Percentiles rank a stretch among this genome's conserved stretches.
These are phyloP conservation scores for Aspergillus thermomutatus DNA, from an alignment of 2,329 filamentous ascomycete genomes.

Conservation along the genomic window DNA sequence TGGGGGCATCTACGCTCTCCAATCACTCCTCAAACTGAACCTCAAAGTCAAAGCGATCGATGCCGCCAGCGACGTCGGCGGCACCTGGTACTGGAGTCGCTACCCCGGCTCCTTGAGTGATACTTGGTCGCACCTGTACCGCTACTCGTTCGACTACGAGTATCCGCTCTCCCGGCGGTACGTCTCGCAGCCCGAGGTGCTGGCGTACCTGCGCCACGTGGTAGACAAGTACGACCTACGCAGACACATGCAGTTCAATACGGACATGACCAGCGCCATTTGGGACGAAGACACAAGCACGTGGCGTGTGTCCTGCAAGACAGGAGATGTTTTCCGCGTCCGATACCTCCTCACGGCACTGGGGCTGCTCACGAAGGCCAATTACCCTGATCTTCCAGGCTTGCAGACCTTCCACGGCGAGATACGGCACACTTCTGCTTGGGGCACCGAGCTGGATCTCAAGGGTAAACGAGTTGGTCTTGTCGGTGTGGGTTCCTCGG, in stretches of 20 bases:
- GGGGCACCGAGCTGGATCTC: constrained; percentile 47
- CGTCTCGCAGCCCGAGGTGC: constrained; percentile 22
- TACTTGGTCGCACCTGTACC: constrained; percentile 25
- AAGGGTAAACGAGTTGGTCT: constrained; percentile 48
- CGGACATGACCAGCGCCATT: constrained; percentile 9
- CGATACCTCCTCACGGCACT: constrained; percentile 17
- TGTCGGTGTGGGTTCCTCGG: constrained; percentile 34
- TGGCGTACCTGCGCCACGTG: constrained; percentile 26
- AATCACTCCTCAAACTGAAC: constrained; percentile 36
- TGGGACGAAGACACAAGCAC: constrained; percentile 7
- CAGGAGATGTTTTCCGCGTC: constrained; percentile 1
- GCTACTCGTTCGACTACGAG: constrained; percentile 23
- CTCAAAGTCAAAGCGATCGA: constrained; percentile 40
- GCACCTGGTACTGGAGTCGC: constrained; percentile 46
- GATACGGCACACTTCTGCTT: constrained; percentile 53
- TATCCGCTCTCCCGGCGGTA: constrained; percentile 7
- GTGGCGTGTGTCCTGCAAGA: constrained; percentile 13
- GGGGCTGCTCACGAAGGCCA: constrained; percentile 36
- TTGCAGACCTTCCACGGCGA: constrained; percentile 49
- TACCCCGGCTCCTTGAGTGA: constrained; percentile 47
- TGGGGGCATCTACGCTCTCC: constrained; percentile 34
- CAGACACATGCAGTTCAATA: constrained; percentile 19
- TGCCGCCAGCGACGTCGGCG: constrained; percentile 36
- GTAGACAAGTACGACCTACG: constrained; percentile 18
- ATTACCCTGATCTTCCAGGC: constrained; percentile 53